Evolutionary conservation across 352 stramenopile species (phyloP).

Genomic region (Peronospora destructor): DNA sequence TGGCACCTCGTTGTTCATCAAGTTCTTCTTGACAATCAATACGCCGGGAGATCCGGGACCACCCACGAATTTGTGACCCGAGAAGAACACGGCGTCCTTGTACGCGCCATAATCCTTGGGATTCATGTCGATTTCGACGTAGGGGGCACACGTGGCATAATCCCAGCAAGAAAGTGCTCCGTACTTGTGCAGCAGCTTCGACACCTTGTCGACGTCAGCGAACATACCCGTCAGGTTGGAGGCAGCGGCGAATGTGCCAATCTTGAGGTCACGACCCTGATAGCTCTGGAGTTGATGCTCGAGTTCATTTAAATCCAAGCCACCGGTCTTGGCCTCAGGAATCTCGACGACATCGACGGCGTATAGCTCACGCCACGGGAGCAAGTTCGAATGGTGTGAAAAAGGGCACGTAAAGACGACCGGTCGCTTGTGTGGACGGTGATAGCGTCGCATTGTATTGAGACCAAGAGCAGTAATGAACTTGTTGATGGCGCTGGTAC

Average conservation of each 20-base stretch:
- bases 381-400: slow-evolving; percentile 96
- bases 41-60: slow-evolving; percentile 89
- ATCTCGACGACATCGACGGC: slow-evolving; percentile 75
- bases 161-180: slow-evolving; percentile 93
- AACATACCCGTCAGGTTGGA: slow-evolving; percentile 94
- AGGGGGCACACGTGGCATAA: slow-evolving; percentile 91
- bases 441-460: slow-evolving; percentile 30
- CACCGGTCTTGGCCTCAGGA: slow-evolving; percentile 37
- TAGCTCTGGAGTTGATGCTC: slow-evolving; percentile 43
- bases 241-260: slow-evolving; percentile 89
- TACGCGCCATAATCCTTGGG: slow-evolving; percentile 45
- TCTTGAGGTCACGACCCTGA: slow-evolving; percentile 43
- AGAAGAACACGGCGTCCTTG: slow-evolving; percentile 95
- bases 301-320: slow-evolving; percentile 63
- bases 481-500: slow-evolving; percentile 82
- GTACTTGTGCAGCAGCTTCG: slow-evolving; percentile 86
- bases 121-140: slow-evolving; percentile 95
- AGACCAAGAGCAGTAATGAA: slow-evolving; percentile 70
- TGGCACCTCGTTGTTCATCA: slow-evolving; percentile 59
- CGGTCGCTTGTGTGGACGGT: slow-evolving; percentile 33
- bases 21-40: slow-evolving; percentile 91
- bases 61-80: slow-evolving; percentile 94
- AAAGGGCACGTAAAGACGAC: slow-evolving; percentile 92
- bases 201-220: slow-evolving; percentile 83
- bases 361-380: slow-evolving; percentile 92